These are phyloP conservation scores for Tillandsia leiboldiana DNA, from an alignment of 176 grass and related monocot species.

Conservation along the genomic window DNA sequence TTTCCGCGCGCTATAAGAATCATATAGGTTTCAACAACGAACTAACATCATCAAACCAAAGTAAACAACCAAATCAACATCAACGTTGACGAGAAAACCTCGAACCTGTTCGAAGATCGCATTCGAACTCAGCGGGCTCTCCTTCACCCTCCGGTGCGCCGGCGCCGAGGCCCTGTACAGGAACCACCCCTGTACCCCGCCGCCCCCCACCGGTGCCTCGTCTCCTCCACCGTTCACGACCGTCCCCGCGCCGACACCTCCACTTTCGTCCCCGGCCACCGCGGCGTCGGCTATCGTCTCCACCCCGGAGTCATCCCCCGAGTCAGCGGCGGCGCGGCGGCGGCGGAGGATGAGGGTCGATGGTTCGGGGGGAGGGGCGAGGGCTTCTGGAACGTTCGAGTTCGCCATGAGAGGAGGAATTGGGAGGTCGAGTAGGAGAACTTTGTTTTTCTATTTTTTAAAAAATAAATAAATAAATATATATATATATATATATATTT, in stretches of 20 bases:
- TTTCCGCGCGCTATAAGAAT: not conserved
- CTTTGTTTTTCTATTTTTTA: too few relatives aligned
- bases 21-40: not conserved
- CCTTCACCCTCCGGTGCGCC: constrained; percentile 62
- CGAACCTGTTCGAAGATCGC: constrained; percentile 80
- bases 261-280: too few relatives aligned
- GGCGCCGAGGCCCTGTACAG: constrained; percentile 59
- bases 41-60: not conserved
- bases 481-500: too few relatives aligned
- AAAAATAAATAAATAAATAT: too few relatives aligned
- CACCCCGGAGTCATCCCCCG: constrained; percentile 4
- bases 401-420: constrained; percentile 21
- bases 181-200: constrained; percentile 11
- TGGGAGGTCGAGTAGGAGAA: not conserved
- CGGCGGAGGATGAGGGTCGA: not conserved
- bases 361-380: constrained; percentile 1
- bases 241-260: constrained; percentile 8
- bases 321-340: not conserved
- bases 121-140: constrained; percentile 90
- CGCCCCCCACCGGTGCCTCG: not conserved
- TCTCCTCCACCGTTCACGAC: not conserved
- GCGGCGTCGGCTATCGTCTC: constrained; percentile 16
- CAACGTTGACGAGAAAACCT: not conserved
- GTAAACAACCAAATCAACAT: not conserved
- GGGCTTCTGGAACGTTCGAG: constrained; percentile 4